Evolutionary conservation across 352 stramenopile species (phyloP), one percentile per base, ranked within the genome.

Genomic region (Phytophthora melonis): DNA sequence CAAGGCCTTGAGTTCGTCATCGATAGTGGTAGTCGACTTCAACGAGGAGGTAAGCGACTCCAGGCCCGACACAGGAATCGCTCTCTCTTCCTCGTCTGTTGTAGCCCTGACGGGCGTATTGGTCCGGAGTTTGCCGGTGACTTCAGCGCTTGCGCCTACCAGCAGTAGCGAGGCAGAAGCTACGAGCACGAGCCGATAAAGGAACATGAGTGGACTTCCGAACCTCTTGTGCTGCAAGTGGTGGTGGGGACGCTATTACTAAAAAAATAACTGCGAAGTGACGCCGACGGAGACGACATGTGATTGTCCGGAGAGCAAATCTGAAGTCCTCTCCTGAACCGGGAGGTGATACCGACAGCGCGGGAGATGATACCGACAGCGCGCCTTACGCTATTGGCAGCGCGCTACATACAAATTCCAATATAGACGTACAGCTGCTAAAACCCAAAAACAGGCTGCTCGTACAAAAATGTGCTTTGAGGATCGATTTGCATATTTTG

Each of bases 1-100:
- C 66, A 54, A 63, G 10, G 7, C 21, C 30, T 68, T 19, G 18
- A 74, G 60, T 43, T 58, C 57, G 4, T 27, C 45, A 25, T 65
- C 60, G 27, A 39, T 59, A 21, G 57, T 70, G 27, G 63, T 55
- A 52, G 10, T 58, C 3, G 67, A 55, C n/a, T 74, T 55, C 30
- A 74, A 27, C 60, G 43, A 56, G 21, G 53, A 61, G 14, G 53
- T 5, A 16, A 70, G 9, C 3, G 23, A 52, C 54, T 63, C 54
- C 2, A 70, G 11, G 3, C 16, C 34, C 6, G 54, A 52, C 9
- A 54, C 36, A 7, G 53, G n/a, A 45, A 74, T 5, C 60, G 21
- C 30, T 19, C 58, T 34, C 39, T 70, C 63, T 43, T 64, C 60
- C 23, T 16, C 41, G 18, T 36, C 49, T 23, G 25, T 16, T 1